These are phyloP conservation scores for Exserohilum rostratum DNA, from an alignment of 2,329 filamentous ascomycete species.

Conservation along the genomic window DNA sequence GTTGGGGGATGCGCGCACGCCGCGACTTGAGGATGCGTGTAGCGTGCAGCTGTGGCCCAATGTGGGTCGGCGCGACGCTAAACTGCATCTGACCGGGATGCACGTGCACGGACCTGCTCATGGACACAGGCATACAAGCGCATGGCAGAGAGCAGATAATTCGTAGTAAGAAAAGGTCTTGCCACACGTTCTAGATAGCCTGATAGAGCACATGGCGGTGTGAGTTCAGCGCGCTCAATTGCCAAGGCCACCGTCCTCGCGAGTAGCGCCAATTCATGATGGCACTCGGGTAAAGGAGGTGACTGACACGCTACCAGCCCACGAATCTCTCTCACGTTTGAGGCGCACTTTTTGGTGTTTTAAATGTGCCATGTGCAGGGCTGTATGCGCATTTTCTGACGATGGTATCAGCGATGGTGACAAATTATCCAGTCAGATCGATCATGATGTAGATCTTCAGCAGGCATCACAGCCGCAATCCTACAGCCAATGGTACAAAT, in stretches of 20 bases:
- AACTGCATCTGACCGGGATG: not conserved
- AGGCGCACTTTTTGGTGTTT: not conserved
- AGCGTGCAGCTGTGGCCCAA: slow-evolving; percentile 5
- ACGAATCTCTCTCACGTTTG: not conserved
- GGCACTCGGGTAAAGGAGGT: too few species aligned
- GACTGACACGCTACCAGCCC: too few species aligned
- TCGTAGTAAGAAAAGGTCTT: too few species aligned
- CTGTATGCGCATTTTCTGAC: not conserved
- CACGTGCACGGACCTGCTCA: not conserved
- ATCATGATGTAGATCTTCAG: not conserved
- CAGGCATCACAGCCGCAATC: not conserved
- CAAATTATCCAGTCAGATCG: not conserved
- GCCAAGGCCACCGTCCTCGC: not conserved
- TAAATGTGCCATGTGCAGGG: not conserved
- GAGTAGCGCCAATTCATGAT: too few species aligned
- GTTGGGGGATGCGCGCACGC: slow-evolving; percentile 3
- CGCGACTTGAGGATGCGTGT: slow-evolving; percentile 7
- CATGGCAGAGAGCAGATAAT: too few species aligned
- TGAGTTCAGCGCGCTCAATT: not conserved
- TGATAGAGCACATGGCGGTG: too few species aligned
- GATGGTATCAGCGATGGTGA: not conserved
- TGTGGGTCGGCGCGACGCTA: slow-evolving; percentile 5
- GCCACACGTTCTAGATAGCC: too few species aligned
- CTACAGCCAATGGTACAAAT: not conserved
- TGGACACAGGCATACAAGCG: not conserved